Percentiles rank a stretch among this genome's conserved stretches.
Evolutionary conservation across 116 monocot species (phyloP).

Genomic region (Posidonia oceanica): DNA sequence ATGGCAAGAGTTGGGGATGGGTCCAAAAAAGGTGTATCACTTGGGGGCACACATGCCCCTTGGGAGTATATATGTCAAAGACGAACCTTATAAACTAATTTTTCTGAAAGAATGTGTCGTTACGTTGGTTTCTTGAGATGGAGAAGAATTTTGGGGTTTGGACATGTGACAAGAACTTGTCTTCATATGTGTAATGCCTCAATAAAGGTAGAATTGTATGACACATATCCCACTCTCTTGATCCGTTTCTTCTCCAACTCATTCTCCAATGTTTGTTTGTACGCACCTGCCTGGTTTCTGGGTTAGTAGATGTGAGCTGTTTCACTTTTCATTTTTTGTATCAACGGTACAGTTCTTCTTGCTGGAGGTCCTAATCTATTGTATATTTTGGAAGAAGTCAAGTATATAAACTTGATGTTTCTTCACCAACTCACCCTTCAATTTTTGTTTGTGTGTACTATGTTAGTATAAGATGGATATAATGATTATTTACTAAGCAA

Average conservation of each 20-base stretch:
- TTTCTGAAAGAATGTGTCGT: neutral
- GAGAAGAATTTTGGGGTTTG: neutral
- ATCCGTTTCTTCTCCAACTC: neutral
- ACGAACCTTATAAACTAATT: conserved; percentile 1
- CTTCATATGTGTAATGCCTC: conserved; percentile 4
- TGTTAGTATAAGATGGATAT: no score
- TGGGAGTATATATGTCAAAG: conserved; percentile 1
- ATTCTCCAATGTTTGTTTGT: neutral
- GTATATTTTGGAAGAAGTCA: no score
- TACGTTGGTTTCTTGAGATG: neutral
- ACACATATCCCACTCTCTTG: conserved; percentile 5
- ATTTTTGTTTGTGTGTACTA: no score
- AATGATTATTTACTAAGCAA: no score
- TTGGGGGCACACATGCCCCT: neutral
- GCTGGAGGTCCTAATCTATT: no score
- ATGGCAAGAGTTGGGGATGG: neutral
- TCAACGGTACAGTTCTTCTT: no score
- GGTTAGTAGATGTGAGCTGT: no score
- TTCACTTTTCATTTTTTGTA: no score
- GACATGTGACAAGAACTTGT: conserved; percentile 5
- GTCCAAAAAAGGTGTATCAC: neutral
- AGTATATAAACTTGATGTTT: no score
- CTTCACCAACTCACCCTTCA: no score
- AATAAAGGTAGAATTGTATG: neutral
- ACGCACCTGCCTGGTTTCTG: no score